Conservation (phyloP, 108 stramenopile species). For the Conticribra weissflogii region DNA sequence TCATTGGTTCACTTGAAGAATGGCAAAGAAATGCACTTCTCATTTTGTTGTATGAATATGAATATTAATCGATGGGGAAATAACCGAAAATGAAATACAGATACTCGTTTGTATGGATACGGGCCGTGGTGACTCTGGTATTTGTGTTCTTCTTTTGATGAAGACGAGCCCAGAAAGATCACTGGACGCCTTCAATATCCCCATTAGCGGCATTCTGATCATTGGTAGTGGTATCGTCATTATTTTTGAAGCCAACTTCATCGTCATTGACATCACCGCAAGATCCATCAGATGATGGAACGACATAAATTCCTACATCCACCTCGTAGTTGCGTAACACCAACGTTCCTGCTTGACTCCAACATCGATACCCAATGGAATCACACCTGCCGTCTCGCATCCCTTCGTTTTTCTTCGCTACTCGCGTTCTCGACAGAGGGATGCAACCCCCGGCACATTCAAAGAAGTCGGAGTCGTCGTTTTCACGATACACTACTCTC, state of each 20-base stretch:
- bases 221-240: slow-evolving; percentile 16
- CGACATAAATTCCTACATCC: slow-evolving; percentile 37
- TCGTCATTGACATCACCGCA: slow-evolving; percentile 19
- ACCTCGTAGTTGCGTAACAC: slow-evolving; percentile 27
- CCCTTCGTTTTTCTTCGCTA: slow-evolving; percentile 25
- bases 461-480: slow-evolving; percentile 19
- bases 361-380: slow-evolving; percentile 43
- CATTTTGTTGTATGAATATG: background rate
- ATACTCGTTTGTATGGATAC: background rate
- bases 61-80: slow-evolving; percentile 11
- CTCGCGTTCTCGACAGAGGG: slow-evolving; percentile 27
- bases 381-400: slow-evolving; percentile 48
- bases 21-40: background rate
- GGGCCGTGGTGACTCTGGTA: background rate
- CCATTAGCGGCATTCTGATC: slow-evolving; percentile 8
- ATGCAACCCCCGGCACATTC: slow-evolving; percentile 50
- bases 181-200: slow-evolving; percentile 20
- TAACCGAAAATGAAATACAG: slow-evolving; percentile 18
- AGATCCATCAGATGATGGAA: slow-evolving; percentile 37
- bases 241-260: slow-evolving; percentile 10
- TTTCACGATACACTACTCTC: slow-evolving; percentile 36
- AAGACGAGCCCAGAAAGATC: too few species aligned
- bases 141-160: too few species aligned
- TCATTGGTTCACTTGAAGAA: background rate
- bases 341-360: slow-evolving; percentile 32